phyloP scores from a whole-genome alignment of 2,329 filamentous ascomycete genomes.

The Aspergillus uvarum region DNA sequence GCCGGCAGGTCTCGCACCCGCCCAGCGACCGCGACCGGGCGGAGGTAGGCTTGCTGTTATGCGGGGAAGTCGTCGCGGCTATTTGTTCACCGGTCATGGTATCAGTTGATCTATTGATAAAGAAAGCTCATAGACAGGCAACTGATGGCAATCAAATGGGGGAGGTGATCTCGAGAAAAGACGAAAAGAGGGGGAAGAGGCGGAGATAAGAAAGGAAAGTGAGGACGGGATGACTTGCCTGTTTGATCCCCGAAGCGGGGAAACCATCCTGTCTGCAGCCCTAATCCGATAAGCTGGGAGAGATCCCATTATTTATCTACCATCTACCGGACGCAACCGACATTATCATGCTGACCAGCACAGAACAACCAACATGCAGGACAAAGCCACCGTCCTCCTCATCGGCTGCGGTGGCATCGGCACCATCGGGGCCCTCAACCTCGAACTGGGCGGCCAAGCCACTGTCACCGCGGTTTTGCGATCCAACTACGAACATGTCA shows the following conservation, averaged over 20 bases:
- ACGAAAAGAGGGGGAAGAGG: background rate
- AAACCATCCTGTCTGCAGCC: background rate
- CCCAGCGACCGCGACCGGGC: conserved; percentile 5
- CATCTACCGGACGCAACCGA: too few species aligned
- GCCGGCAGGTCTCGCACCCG: conserved; percentile 33
- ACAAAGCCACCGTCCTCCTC: conserved; percentile 51
- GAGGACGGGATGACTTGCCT: conserved; percentile 1
- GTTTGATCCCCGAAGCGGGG: background rate
- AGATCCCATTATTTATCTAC: background rate
- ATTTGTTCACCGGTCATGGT: background rate
- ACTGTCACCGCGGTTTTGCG: conserved; percentile 56
- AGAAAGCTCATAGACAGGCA: too few species aligned
- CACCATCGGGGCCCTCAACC: conserved; percentile 56
- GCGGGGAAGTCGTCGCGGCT: background rate
- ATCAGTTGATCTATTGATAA: background rate
- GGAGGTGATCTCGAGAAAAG: background rate
- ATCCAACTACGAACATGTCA: conserved; percentile 56
- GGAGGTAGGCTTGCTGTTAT: background rate
- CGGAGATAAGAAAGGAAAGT: background rate
- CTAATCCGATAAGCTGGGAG: background rate
- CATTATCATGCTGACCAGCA: too few species aligned
- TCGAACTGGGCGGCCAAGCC: conserved; percentile 54
- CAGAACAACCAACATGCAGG: background rate
- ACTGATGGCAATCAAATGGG: background rate
- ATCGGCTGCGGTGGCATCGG: conserved; percentile 60